Evolutionary conservation across 192 early-diverging fungal genomes (phyloP), one percentile per base, ranked within the genome.

Genomic region (Gaertneriomyces sp.): DNA sequence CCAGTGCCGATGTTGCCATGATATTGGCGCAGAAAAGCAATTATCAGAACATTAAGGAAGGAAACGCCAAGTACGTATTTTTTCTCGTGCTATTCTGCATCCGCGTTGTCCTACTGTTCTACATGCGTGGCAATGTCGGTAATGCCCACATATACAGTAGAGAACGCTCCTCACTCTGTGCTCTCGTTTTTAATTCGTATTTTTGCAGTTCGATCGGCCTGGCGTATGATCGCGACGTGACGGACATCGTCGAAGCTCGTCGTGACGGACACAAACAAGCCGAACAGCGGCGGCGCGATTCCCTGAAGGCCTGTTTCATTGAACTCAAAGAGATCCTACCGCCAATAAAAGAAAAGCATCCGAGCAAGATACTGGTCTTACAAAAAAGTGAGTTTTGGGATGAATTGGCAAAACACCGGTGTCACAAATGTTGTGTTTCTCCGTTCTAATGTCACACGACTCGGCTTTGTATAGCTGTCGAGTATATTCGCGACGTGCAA

Each of bases 281-380:
- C 4, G 96, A 98, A 72, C 96, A 98, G 73, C 92, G 91, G 71
- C 89, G 96, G 9, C 82, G 96, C 7, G 96, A 98, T 66, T 90
- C 89, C 39, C 84, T 98, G 5, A 96, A 96, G 61, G 73, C 87
- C 47, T 91, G 89, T 54, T 98, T 98, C 70, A 92, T 97, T 43
- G 78, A 87, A 7, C 74, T 98, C 7, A 76, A 83, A 47, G 56
- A 68, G 1, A 75, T 90, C 40, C 69, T 96, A 43, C 90, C 91
- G 8, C 80, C 86, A 12, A 82, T 91, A 10, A 72, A 85, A 42
- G 86, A 91, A 25, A 93, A 93, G 78, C 82, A 89, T 57, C 89
- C 91, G 38, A 91, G 89, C 75, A 97, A 97, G 64, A 90, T 95
- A 0, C 81, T 88, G 14, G 63, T 96, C 9, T 69, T 96, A 19